A percentile compares a stretch with the other conserved stretches of the same genome.
phyloP scores from a whole-genome alignment of 2,329 filamentous ascomycete species.

The Hypoxylon sp. region DNA sequence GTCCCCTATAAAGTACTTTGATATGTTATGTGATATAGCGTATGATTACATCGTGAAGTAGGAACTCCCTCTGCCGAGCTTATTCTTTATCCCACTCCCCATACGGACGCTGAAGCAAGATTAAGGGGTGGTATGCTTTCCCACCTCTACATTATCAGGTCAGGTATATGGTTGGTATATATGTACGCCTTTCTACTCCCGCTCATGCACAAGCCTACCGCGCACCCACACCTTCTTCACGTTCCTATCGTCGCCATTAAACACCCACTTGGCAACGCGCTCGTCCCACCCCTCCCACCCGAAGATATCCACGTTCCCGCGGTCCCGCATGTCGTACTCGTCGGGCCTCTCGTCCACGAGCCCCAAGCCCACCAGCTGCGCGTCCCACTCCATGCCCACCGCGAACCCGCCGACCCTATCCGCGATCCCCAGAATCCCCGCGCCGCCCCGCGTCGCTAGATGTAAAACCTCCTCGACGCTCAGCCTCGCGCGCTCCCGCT shows the following conservation, averaged over 20 bases:
- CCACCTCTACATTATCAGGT: not conserved
- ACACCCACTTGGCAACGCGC: conserved; percentile 92
- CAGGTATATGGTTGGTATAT: too few species aligned
- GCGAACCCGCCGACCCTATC: conserved; percentile 83
- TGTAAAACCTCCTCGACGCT: conserved; percentile 89
- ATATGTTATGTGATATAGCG: not conserved
- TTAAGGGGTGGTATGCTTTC: conserved; percentile 2
- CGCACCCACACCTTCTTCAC: conserved; percentile 89
- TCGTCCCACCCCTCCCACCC: conserved; percentile 93
- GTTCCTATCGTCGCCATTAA: conserved; percentile 92
- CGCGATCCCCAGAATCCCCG: conserved; percentile 79
- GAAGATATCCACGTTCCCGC: conserved; percentile 85
- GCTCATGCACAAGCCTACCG: conserved; percentile 81
- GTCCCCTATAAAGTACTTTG: not conserved
- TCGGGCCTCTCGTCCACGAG: conserved; percentile 58
- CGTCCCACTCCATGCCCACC: conserved; percentile 90
- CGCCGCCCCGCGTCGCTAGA: conserved; percentile 89
- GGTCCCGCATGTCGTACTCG: conserved; percentile 50
- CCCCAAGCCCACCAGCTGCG: conserved; percentile 79
- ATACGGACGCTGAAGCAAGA: not conserved
- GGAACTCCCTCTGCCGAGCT: not conserved
- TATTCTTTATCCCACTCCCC: not conserved
- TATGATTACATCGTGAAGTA: not conserved
- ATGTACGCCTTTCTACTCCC: conserved; percentile 39
- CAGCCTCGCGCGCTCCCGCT: conserved; percentile 69